Percentiles rank a stretch among this genome's conserved stretches.
phyloP scores from a whole-genome alignment of 441 rosid species.

The Breynia disticha region DNA sequence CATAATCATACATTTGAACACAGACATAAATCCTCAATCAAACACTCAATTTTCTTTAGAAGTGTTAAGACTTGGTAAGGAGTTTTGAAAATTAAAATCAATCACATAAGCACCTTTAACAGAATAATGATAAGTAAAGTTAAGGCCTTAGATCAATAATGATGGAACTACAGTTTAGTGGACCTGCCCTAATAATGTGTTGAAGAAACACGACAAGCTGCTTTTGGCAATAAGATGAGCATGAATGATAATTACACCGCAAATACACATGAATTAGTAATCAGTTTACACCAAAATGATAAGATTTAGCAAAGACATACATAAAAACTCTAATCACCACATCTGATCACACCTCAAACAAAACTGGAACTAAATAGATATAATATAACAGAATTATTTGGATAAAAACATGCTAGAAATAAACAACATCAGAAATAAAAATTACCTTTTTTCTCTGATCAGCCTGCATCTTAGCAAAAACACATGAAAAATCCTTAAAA shows the following conservation, averaged over 20 bases:
- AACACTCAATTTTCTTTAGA: too few relatives aligned
- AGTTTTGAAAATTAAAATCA: too few relatives aligned
- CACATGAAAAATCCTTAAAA: constrained; percentile 34
- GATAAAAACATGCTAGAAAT: not conserved
- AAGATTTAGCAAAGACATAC: not conserved
- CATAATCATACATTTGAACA: too few relatives aligned
- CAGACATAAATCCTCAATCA: too few relatives aligned
- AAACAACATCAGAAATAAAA: too few relatives aligned
- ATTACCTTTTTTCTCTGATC: constrained; percentile 84
- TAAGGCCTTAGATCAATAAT: not conserved
- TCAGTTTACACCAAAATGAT: too few relatives aligned
- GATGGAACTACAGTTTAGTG: not conserved
- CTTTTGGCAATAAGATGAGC: constrained; percentile 12
- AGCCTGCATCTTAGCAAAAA: constrained; percentile 66
- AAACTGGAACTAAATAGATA: too few relatives aligned
- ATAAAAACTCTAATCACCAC: not conserved
- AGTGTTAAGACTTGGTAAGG: too few relatives aligned
- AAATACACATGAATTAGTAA: constrained; percentile 2
- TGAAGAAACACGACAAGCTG: constrained; percentile 20
- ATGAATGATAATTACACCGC: constrained; percentile 11
- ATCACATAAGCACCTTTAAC: too few relatives aligned
- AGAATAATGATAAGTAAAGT: too few relatives aligned
- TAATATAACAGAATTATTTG: not conserved
- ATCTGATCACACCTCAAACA: too few relatives aligned
- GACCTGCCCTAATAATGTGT: constrained; percentile 20